These are phyloP conservation scores for Suhomyces atakaporum DNA, from an alignment of 1,139 yeast genomes.

Conservation along the genomic window DNA sequence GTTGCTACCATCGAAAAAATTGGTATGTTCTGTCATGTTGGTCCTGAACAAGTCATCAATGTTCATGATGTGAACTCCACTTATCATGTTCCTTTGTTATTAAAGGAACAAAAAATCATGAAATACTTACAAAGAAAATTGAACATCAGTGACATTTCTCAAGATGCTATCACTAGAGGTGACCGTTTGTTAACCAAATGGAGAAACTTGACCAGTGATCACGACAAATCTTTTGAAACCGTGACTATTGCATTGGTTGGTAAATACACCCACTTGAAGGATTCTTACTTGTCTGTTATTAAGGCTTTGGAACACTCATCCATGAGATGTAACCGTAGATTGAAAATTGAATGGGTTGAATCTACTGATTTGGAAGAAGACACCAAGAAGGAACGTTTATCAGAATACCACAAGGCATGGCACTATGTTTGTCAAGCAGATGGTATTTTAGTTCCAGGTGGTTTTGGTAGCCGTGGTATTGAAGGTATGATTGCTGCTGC, in stretches of 20 bases:
- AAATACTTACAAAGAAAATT: slow-evolving; percentile 72
- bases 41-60: slow-evolving; percentile 94
- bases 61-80: slow-evolving; percentile 97
- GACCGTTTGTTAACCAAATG: slow-evolving; percentile 70
- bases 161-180: slow-evolving; percentile 66
- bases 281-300: slow-evolving; percentile 91
- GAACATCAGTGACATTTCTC: slow-evolving; percentile 53
- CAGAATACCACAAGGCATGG: slow-evolving; percentile 94
- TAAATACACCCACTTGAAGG: slow-evolving; percentile 93
- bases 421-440: slow-evolving; percentile 90
- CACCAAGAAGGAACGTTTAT: slow-evolving; percentile 61
- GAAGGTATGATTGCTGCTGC: slow-evolving; percentile 99
- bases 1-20: slow-evolving; percentile 86
- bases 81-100: slow-evolving; percentile 91
- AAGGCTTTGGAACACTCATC: slow-evolving; percentile 95
- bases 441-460: slow-evolving; percentile 98
- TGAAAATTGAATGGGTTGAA: slow-evolving; percentile 94
- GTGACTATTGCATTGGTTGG: slow-evolving; percentile 97
- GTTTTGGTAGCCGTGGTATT: slow-evolving; percentile 95
- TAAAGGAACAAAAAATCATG: slow-evolving; percentile 85
- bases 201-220: slow-evolving; percentile 75
- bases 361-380: slow-evolving; percentile 85
- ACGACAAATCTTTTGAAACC: slow-evolving; percentile 78
- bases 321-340: slow-evolving; percentile 80
- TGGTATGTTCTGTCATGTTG: slow-evolving; percentile 99